Conservation (phyloP, 306 rosid genomes). For the Vigna angularis region DNA sequence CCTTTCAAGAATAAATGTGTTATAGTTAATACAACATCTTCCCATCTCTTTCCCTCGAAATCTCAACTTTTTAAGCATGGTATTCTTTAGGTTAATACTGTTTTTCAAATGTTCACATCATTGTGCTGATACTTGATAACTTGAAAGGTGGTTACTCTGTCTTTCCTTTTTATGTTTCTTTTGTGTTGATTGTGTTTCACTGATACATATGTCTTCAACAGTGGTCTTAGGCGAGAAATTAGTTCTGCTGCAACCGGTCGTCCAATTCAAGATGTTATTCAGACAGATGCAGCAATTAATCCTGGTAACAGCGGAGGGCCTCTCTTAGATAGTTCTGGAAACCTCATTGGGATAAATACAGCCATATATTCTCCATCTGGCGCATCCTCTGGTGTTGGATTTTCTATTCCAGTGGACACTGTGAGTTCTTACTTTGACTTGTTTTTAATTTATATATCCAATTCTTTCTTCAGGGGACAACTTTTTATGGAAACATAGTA, state of each 20-base stretch:
- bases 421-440: slow-evolving; percentile 60
- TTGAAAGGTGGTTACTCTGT: slow-evolving; percentile 21
- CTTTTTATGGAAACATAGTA: background rate
- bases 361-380: slow-evolving; percentile 99
- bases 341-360: slow-evolving; percentile 93
- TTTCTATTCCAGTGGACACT: slow-evolving; percentile 97
- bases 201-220: slow-evolving; percentile 46
- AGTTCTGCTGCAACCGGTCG: slow-evolving; percentile 99
- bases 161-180: background rate
- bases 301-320: slow-evolving; percentile 99
- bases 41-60: slow-evolving; percentile 2
- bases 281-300: slow-evolving; percentile 99
- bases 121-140: background rate
- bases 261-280: slow-evolving; percentile 98
- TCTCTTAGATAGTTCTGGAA: slow-evolving; percentile 96
- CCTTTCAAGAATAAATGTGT: background rate
- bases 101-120: slow-evolving; percentile 11
- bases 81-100: background rate
- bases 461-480: slow-evolving; percentile 10
- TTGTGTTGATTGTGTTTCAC: slow-evolving; percentile 26
- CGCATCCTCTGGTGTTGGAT: slow-evolving; percentile 98
- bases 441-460: background rate
- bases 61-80: slow-evolving; percentile 20
- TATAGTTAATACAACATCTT: background rate
- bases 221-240: slow-evolving; percentile 98